Conservation (phyloP, 352 stramenopile genomes). For the Phytophthora idaei region DNA sequence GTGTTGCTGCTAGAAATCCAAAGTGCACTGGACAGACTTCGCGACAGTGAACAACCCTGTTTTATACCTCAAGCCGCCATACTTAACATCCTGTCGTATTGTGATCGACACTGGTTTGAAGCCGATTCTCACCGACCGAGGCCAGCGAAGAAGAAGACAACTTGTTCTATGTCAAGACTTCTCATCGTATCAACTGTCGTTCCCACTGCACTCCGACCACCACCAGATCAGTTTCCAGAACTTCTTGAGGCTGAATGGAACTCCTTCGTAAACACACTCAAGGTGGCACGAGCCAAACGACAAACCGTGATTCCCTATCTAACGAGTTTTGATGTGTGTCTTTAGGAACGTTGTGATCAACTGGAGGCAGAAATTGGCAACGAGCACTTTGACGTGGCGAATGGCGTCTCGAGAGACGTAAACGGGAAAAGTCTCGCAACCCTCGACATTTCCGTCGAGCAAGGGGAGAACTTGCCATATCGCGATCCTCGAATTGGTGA, state of each 20-base stretch:
- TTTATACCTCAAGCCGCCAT: conserved; percentile 41
- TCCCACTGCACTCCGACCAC: conserved; percentile 32
- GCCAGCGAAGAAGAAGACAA: conserved; percentile 7
- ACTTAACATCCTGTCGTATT: conserved; percentile 56
- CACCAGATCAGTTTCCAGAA: conserved; percentile 39
- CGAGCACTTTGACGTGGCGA: conserved; percentile 40
- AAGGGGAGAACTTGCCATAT: conserved; percentile 56
- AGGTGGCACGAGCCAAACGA: conserved; percentile 26
- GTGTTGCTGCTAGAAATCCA: conserved; percentile 38
- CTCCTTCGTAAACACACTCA: conserved; percentile 28
- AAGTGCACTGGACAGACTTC: conserved; percentile 38
- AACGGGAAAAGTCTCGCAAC: conserved; percentile 41
- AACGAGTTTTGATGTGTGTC: neutral
- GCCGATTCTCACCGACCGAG: neutral
- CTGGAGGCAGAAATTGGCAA: conserved; percentile 23
- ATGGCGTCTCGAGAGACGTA: conserved; percentile 32
- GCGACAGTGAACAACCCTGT: conserved; percentile 27
- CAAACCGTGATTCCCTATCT: neutral
- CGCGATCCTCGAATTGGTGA: conserved; percentile 52
- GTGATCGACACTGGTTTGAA: conserved; percentile 67
- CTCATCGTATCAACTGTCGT: conserved; percentile 4
- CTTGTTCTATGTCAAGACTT: neutral
- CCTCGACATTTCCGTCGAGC: conserved; percentile 46
- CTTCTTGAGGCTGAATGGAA: conserved; percentile 40
- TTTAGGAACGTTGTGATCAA: conserved; percentile 30